A percentile compares a stretch with the other conserved stretches of the same genome.
Conservation (phyloP, 2,329 filamentous ascomycete species). For the Magnaporthales sp. region DNA sequence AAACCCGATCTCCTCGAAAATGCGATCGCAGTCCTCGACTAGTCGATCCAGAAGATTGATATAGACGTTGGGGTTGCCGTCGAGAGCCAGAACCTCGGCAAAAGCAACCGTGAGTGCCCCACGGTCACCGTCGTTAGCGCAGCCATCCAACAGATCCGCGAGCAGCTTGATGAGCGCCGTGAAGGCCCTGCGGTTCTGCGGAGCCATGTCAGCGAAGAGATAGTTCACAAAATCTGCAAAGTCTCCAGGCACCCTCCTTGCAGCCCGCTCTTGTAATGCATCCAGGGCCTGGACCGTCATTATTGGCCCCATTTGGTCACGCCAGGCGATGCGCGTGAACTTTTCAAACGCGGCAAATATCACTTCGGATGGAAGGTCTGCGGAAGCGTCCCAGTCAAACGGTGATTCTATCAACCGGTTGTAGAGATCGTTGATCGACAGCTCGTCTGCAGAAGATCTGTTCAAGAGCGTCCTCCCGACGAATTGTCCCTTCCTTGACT, state of each 20-base stretch:
- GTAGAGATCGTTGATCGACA: slow-evolving; percentile 81
- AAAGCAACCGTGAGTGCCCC: slow-evolving; percentile 84
- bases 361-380: slow-evolving; percentile 71
- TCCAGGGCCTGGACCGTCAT: slow-evolving; percentile 64
- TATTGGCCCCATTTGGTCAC: slow-evolving; percentile 77
- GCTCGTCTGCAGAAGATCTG: slow-evolving; percentile 62
- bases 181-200: slow-evolving; percentile 68
- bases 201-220: slow-evolving; percentile 57
- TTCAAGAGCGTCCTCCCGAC: slow-evolving; percentile 68
- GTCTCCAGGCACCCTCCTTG: slow-evolving; percentile 61
- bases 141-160: slow-evolving; percentile 80
- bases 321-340: slow-evolving; percentile 82
- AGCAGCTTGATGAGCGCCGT: slow-evolving; percentile 77
- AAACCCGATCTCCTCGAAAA: slow-evolving; percentile 61
- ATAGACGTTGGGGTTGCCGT: slow-evolving; percentile 70
- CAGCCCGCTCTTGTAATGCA: slow-evolving; percentile 60
- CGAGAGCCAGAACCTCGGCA: slow-evolving; percentile 73
- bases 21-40: slow-evolving; percentile 78
- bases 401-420: slow-evolving; percentile 81
- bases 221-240: slow-evolving; percentile 62
- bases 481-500: slow-evolving; percentile 80
- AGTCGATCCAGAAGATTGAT: slow-evolving; percentile 83
- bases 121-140: slow-evolving; percentile 82
- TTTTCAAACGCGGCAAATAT: slow-evolving; percentile 92
- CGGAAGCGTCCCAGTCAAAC: slow-evolving; percentile 64